These are phyloP conservation scores for Blastocladiella emersonii DNA, from an alignment of 371 early-diverging fungal species.

Conservation along the genomic window DNA sequence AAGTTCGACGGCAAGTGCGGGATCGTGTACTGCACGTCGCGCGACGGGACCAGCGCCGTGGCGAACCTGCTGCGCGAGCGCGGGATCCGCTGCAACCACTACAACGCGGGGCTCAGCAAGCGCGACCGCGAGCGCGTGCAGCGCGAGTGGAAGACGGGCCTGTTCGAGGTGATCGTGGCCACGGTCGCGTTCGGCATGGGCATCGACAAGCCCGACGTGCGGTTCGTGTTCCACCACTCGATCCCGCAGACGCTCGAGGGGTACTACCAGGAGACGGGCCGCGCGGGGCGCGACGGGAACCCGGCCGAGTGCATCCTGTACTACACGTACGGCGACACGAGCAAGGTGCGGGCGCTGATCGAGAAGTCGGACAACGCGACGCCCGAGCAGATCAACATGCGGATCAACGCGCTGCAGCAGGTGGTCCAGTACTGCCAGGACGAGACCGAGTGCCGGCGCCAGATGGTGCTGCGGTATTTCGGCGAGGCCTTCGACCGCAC, in stretches of 20 bases:
- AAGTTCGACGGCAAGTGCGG: slow-evolving; percentile 66
- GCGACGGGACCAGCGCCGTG: slow-evolving; percentile 77
- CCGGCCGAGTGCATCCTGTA: slow-evolving; percentile 77
- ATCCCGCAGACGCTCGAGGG: slow-evolving; percentile 94
- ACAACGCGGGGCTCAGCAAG: slow-evolving; percentile 91
- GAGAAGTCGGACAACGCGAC: slow-evolving; percentile 68
- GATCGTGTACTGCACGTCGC: slow-evolving; percentile 92
- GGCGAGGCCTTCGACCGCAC: slow-evolving; percentile 67
- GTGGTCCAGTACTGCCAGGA: slow-evolving; percentile 95
- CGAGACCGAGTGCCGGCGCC: slow-evolving; percentile 79
- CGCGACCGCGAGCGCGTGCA: slow-evolving; percentile 77
- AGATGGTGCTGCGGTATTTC: slow-evolving; percentile 88
- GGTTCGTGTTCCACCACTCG: slow-evolving; percentile 96
- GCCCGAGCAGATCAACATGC: slow-evolving; percentile 72
- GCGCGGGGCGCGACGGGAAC: slow-evolving; percentile 96
- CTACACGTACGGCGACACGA: slow-evolving; percentile 72
- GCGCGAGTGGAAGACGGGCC: slow-evolving; percentile 68
- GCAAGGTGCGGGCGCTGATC: slow-evolving; percentile 58
- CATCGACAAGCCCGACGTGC: slow-evolving; percentile 97
- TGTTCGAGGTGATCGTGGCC: slow-evolving; percentile 85
- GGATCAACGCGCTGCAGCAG: slow-evolving; percentile 70
- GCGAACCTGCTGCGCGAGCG: slow-evolving; percentile 36
- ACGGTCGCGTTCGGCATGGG: slow-evolving; percentile 99
- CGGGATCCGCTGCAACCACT: slow-evolving; percentile 48
- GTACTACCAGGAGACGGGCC: slow-evolving; percentile 99